Evolutionary conservation across 1,284 basidiomycete species (phyloP), one percentile per base, ranked within the genome.

Genomic region (Fistulina hepatica): DNA sequence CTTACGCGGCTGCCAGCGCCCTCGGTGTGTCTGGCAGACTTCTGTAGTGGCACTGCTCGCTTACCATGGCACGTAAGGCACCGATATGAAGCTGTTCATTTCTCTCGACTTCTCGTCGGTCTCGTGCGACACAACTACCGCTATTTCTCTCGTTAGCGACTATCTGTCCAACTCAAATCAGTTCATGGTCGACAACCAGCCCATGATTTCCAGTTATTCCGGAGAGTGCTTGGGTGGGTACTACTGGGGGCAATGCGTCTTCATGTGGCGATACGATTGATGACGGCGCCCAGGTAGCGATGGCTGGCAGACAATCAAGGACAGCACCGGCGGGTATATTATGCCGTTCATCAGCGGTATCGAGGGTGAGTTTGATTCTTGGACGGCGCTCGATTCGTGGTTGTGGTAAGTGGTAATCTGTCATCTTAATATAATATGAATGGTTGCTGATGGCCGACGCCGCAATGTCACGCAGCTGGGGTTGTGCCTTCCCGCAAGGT

Each of bases 341-440:
- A 68, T 67, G 65, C 65, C 64, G 7, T 67, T 67, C 40, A 57
- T 68, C 17, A 57, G 48, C 43, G 63, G 57, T 7, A 47, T 62
- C 32, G 63, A 66, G 47, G 58, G 57, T 1, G 48, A 55, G 7
- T 64, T 65, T 39, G 36, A 45, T 5, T 37, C 41, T 11, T 67
- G 56, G 56, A 47, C 51, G 10, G 45, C 54, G 22, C 46, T 67
- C 44, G 65, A 68, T 49, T 58, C 58, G n/a, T 68, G 65, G 65
- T 57, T 57, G 46, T 66, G 64, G 65, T 66, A 40, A 38, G 63
- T 52, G 6, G n/a, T 16, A 12, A 5, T n/a, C 7, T 13, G 7
- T 8, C 3, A 20, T 36, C 30, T 15, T 20, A 9, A 17, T 10
- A 16, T 30, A 6, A n/a, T 17, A 7, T 25, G 8, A 13, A 23